Evolutionary conservation across 495 filamentous ascomycete species (phyloP), one percentile per base, ranked within the genome.

Genomic region (Paragyromitra xinjiangensis): DNA sequence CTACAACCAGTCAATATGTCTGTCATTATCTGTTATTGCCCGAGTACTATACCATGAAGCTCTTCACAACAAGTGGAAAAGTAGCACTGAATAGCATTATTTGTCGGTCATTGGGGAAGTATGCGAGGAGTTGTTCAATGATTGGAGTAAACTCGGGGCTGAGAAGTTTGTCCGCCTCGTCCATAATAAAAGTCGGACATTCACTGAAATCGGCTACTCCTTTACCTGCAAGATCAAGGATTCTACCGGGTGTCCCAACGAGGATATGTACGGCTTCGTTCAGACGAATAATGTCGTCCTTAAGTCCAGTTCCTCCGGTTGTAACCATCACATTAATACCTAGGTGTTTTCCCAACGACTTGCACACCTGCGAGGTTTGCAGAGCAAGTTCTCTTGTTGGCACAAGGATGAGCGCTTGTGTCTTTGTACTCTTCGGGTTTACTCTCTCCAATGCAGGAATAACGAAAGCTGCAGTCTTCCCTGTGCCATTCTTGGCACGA

Each of bases 21-120:
- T 80, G 16, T 39, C 51, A 63, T 29, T 59, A 65, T 76, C 12
- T 73, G 22, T 55, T 16, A 39, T 65, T 51, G 26, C 19, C 50
- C 26, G 26, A 55, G 19, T 26, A 51, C 74, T 80, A 39, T 83
- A 90, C 88, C 87, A 95, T 97, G 86, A 99, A 99, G 64, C 90
- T 89, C 85, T 99, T 98, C 70, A 99, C 95, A 73, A 95, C 93
- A 77, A 97, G 83, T 12, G 95, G 95, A 81, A 99, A 99, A 0
- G 95, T 98, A 59, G 96, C 96, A 78, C 94, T 97, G 86, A 99
- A 99, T 45, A 99, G 90, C 95, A 99, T 99, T 84, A 98, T 94
- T 83, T 99, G 95, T 19, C 95, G 91, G 80, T 98, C 95, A 81
- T 94, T 97, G 48, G 95, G 94, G 83, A 96, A 94, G 84, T 97